Conservation (phyloP, 129 eudicot genomes). For the Ambrosia trifida region DNA sequence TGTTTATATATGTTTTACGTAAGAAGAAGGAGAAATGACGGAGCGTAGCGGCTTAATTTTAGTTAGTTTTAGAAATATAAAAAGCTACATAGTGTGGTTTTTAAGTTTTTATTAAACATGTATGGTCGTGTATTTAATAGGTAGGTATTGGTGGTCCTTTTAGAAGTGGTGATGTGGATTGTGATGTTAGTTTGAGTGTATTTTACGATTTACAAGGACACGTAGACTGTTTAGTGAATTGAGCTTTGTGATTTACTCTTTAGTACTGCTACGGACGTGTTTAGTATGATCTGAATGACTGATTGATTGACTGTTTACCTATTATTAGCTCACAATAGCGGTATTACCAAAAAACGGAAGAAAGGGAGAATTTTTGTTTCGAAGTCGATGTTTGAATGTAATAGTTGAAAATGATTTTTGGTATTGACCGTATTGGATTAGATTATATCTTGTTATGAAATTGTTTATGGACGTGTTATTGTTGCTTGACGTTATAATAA, state of each 20-base stretch:
- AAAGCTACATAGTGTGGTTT: no score
- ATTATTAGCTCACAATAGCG: not conserved
- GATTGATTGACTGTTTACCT: not conserved
- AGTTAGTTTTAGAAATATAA: no score
- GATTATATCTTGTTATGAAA: not conserved
- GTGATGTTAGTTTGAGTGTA: conserved; percentile 12
- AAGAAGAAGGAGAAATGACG: no score
- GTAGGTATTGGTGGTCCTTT: not conserved
- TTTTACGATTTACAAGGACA: not conserved
- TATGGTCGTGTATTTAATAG: no score
- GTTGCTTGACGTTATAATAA: not conserved
- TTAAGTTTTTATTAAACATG: no score
- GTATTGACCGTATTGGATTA: not conserved
- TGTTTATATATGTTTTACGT: no score
- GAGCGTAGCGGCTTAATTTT: no score
- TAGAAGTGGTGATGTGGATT: not conserved
- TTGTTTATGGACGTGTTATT: not conserved
- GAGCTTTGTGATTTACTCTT: not conserved
- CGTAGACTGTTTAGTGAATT: not conserved
- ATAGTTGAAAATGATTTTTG: not conserved
- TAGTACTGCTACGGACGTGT: not conserved
- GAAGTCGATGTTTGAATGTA: not conserved
- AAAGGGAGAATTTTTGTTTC: not conserved
- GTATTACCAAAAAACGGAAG: not conserved
- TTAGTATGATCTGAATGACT: not conserved